Evolutionary conservation across 78 protist species (phyloP).

Genomic region (Chrysochromulina tobinii): DNA sequence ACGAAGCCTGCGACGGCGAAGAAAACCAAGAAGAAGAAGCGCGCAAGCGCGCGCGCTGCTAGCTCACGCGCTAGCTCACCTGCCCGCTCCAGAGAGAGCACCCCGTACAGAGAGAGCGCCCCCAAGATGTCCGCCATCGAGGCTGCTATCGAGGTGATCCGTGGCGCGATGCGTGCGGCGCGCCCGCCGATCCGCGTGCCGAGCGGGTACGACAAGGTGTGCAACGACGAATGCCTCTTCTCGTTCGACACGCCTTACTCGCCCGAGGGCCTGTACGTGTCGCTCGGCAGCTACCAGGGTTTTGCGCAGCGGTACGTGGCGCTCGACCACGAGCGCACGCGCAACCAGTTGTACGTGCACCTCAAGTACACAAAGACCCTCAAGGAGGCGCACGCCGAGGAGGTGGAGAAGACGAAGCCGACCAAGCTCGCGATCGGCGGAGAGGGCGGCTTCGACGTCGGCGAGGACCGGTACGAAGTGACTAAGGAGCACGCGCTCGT

Average conservation of each 20-base stretch:
- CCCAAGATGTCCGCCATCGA: background rate
- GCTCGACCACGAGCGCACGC: constrained; percentile 39
- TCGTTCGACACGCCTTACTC: constrained; percentile 63
- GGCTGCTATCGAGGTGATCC: background rate
- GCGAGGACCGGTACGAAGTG: constrained; percentile 44
- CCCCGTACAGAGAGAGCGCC: too few relatives aligned
- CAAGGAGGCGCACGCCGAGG: background rate
- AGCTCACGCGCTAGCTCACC: too few relatives aligned
- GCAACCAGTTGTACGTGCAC: constrained; percentile 59
- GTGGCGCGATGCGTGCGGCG: background rate
- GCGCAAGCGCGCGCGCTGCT: too few relatives aligned
- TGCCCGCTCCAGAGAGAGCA: too few relatives aligned
- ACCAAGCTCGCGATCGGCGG: constrained; percentile 73
- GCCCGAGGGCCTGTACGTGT: constrained; percentile 74
- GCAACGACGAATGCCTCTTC: constrained; percentile 80
- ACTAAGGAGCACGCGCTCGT: constrained; percentile 20
- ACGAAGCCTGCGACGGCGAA: too few relatives aligned
- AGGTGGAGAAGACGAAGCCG: constrained; percentile 43
- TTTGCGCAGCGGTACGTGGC: constrained; percentile 65
- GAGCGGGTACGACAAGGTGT: constrained; percentile 32
- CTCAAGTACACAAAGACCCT: background rate
- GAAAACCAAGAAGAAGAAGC: too few relatives aligned
- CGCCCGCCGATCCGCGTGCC: background rate
- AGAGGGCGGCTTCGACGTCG: constrained; percentile 20
- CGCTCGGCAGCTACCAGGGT: constrained; percentile 47